Conservation (phyloP, 129 eudicot genomes). For the Cynara cardunculus region DNA sequence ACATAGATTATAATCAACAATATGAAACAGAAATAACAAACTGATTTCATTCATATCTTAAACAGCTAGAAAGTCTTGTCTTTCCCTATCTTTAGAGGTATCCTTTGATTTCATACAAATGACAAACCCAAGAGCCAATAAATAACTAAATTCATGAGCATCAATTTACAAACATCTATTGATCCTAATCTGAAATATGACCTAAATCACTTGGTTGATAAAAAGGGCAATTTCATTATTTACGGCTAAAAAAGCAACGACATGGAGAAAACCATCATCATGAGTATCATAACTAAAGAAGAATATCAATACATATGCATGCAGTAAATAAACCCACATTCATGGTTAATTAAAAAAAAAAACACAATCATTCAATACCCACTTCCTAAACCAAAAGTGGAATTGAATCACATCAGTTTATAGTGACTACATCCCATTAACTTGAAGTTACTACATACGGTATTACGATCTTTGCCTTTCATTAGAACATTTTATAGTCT, state of each 20-base stretch:
- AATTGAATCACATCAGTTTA: background rate
- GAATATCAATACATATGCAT: background rate
- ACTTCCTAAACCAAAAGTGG: slow-evolving; percentile 16
- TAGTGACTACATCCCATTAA: too few relatives aligned
- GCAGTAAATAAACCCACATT: slow-evolving; percentile 9
- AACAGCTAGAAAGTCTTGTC: background rate
- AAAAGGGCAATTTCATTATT: slow-evolving; percentile 2
- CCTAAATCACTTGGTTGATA: background rate
- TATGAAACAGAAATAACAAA: background rate
- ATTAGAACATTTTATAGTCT: too few relatives aligned
- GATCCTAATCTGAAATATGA: background rate
- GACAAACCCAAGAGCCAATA: background rate
- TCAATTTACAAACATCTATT: background rate
- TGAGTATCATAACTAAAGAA: slow-evolving; percentile 31
- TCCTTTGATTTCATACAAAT: background rate
- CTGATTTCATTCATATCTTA: background rate
- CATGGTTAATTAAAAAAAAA: background rate
- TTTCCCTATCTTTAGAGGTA: background rate
- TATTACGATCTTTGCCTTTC: too few relatives aligned
- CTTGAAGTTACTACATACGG: too few relatives aligned
- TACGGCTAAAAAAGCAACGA: slow-evolving; percentile 7
- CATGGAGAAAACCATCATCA: slow-evolving; percentile 19
- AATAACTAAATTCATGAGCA: background rate
- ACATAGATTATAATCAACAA: background rate
- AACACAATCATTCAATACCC: slow-evolving; percentile 32